Conservation (phyloP, 139 green algal species). For the Axilococcus clingmanii region DNA sequence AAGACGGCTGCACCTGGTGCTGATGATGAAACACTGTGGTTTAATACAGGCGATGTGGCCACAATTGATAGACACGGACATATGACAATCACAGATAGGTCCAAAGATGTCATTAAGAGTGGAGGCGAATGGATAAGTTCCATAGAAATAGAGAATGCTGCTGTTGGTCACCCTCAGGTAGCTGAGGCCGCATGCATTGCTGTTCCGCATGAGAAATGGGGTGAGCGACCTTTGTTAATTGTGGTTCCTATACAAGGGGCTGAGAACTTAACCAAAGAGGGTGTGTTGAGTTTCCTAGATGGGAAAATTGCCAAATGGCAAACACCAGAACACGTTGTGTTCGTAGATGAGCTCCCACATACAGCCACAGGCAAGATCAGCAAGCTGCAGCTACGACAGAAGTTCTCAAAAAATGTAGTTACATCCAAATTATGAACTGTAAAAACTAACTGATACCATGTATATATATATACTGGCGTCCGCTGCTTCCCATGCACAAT, state of each 20-base stretch:
- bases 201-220: constrained; percentile 48
- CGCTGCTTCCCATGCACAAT: no score
- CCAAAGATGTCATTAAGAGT: constrained; percentile 81
- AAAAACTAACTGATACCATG: no score
- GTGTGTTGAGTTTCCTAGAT: constrained; percentile 28
- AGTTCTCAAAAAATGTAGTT: constrained; percentile 6
- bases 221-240: constrained; percentile 68
- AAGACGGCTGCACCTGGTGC: neutral
- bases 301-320: constrained; percentile 44
- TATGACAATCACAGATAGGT: constrained; percentile 56
- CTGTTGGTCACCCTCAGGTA: constrained; percentile 33
- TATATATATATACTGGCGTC: no score
- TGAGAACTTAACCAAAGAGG: constrained; percentile 19
- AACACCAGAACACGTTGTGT: constrained; percentile 58
- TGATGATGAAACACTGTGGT: constrained; percentile 39
- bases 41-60: constrained; percentile 68
- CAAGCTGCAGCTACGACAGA: constrained; percentile 3
- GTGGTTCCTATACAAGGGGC: constrained; percentile 21
- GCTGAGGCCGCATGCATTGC: constrained; percentile 2
- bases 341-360: constrained; percentile 63
- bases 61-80: constrained; percentile 53
- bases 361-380: constrained; percentile 57
- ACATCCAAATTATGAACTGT: neutral
- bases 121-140: constrained; percentile 62
- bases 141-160: constrained; percentile 51